phyloP scores from a whole-genome alignment of 2,329 filamentous ascomycete species.

The Dothideomycetes sp. region DNA sequence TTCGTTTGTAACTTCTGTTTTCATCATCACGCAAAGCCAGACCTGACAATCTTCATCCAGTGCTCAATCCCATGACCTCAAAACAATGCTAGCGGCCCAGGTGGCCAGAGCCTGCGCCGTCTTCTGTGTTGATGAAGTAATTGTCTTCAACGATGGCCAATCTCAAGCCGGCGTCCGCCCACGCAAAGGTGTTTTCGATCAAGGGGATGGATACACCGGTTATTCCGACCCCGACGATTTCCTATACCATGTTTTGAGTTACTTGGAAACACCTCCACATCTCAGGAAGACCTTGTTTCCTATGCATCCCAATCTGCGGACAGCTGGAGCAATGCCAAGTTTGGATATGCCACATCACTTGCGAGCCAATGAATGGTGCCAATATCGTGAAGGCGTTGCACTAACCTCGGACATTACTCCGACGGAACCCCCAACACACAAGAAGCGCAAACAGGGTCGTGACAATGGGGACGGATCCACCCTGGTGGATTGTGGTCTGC shows the following conservation, averaged over 20 bases:
- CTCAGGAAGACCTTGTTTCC: conserved; percentile 68
- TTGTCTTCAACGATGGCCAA: conserved; percentile 69
- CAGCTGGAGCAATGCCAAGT: conserved; percentile 63
- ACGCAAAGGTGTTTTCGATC: conserved; percentile 26
- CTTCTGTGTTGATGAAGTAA: conserved; percentile 75
- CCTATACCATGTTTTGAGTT: conserved; percentile 67
- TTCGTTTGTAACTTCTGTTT: background rate
- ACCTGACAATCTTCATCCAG: conserved; percentile 33
- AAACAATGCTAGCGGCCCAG: conserved; percentile 62
- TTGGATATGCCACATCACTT: conserved; percentile 82
- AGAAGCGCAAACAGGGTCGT: conserved; percentile 34
- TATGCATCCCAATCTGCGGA: conserved; percentile 66
- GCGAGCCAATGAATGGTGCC: conserved; percentile 64
- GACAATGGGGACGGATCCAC: conserved; percentile 20
- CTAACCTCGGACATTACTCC: conserved; percentile 23
- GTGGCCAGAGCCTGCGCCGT: conserved; percentile 74
- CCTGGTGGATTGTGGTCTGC: conserved; percentile 43
- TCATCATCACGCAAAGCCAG: conserved; percentile 3
- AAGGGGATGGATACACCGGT: conserved; percentile 49
- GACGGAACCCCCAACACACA: conserved; percentile 24
- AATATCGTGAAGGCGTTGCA: conserved; percentile 70
- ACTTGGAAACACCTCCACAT: conserved; percentile 76
- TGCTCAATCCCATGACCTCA: conserved; percentile 63
- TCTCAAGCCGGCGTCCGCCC: conserved; percentile 19
- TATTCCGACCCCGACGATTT: conserved; percentile 71